Base-by-base conservation (phyloP, 306 rosid species). In the Phaseolus lunatus region DNA sequence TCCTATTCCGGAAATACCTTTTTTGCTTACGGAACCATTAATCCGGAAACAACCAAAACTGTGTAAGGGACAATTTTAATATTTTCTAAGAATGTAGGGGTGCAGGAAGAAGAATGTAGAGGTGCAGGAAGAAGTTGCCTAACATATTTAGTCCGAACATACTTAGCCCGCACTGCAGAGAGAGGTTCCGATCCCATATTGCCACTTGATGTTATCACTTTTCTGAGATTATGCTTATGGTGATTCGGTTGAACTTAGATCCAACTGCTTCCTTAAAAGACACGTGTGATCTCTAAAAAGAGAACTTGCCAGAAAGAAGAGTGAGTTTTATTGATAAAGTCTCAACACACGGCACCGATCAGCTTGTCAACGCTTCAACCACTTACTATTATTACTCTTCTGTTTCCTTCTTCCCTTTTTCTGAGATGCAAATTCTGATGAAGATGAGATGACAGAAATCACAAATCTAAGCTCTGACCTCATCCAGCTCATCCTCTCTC, bases 401-500 rank as follows among this genome's bases (percentile, higher is more conserved):
- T 19, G 8, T 56, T 22, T 23, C 6, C 63, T 23, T 49, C 56
- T n/a, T 10, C 8, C 4, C 9, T 14, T 15, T n/a, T 13, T 26
- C 7, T 5, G 20, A 24, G 18, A 24, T 58, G 37, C 18, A 58
- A 58, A 9, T 13, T 27, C 10, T 1, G 39, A 13, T 26, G 31
- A 11, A 12, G 16, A 43, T 43, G 16, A 43, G 48, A 84, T 89
- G 94, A 67, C 93, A 7, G 84, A 82, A 22, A 58, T 94, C 62
- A 84, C 67, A 50, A 61, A 59, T 20, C 88, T 91, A 1, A 91
- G 84, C 85, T 39, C 87, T 1, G 90, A 94, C 81, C 87, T 94
- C 2, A 73, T 83, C 20, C 94, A 82, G 77, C 84, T 80, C 0
- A 94, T 89, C 76, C 84, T 94, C 8, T 88, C 90, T 27, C 80